Conservation (phyloP, 306 rosid genomes). For the Cicer bijugum region DNA sequence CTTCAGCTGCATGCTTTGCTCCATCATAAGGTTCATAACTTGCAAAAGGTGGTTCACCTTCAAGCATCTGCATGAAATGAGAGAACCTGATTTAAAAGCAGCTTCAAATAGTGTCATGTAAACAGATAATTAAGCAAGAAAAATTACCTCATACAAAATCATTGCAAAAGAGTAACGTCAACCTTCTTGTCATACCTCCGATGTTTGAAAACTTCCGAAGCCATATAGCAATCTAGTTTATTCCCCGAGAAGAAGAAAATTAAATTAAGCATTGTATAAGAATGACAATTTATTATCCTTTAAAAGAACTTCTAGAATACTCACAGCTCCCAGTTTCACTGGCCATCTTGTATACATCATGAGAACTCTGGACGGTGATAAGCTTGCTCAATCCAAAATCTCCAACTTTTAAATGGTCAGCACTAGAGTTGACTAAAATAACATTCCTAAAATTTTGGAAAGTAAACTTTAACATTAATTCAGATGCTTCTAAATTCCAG, state of each 20-base stretch:
- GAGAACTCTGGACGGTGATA: slow-evolving; percentile 84
- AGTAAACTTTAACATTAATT: slow-evolving; percentile 38
- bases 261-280: slow-evolving; percentile 19
- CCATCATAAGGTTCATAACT: no score
- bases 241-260: slow-evolving; percentile 46
- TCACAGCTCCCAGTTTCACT: slow-evolving; percentile 99
- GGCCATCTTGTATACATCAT: slow-evolving; percentile 98
- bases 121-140: no score
- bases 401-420: slow-evolving; percentile 96
- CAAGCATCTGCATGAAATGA: no score
- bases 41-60: no score
- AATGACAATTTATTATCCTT: slow-evolving; percentile 9
- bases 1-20: no score
- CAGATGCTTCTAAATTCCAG: slow-evolving; percentile 34
- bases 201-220: slow-evolving; percentile 97
- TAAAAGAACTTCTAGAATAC: slow-evolving; percentile 49
- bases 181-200: slow-evolving; percentile 92
- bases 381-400: slow-evolving; percentile 99
- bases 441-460: slow-evolving; percentile 77
- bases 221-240: slow-evolving; percentile 90
- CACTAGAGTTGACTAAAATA: slow-evolving; percentile 89
- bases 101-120: no score
- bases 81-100: no score
- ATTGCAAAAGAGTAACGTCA: no score
- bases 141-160: no score